These are phyloP conservation scores for Chlamydomonas sp. DNA, from an alignment of 139 green algal genomes.

Conservation along the genomic window DNA sequence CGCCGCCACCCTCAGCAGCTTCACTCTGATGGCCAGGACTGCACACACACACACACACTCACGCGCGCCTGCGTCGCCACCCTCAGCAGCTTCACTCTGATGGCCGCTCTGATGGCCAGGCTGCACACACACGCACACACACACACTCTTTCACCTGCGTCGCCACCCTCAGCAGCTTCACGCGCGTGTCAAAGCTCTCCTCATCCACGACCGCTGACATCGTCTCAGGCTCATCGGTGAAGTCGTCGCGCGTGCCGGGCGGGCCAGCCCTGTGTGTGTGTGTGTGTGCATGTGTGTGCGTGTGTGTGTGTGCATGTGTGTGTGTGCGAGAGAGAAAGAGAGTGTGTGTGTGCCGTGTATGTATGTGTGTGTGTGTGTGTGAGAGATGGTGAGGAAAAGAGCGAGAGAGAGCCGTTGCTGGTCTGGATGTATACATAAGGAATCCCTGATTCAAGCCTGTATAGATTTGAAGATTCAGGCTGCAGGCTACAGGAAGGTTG, in stretches of 20 bases:
- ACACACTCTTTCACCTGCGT: slow-evolving; percentile 33
- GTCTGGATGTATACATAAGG: no score
- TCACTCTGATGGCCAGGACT: no score
- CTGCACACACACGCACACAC: slow-evolving; percentile 17
- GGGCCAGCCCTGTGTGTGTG: background rate
- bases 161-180: slow-evolving; percentile 26
- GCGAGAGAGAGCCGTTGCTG: no score
- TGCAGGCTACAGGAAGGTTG: no score
- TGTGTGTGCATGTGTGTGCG: no score
- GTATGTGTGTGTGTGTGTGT: slow-evolving; percentile 3
- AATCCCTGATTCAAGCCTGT: no score
- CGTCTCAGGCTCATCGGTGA: slow-evolving; percentile 16
- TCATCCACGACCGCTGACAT: slow-evolving; percentile 33
- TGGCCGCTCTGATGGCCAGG: no score
- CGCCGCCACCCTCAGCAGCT: no score
- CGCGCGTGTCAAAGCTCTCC: slow-evolving; percentile 26
- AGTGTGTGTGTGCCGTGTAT: background rate
- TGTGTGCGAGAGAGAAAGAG: background rate
- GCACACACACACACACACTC: no score
- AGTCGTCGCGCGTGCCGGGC: background rate
- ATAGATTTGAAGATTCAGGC: no score
- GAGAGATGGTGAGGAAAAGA: background rate
- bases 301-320: background rate
- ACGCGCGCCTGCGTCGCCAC: no score
- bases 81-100: no score